Base-by-base conservation (phyloP, 2,329 filamentous ascomycete species). In the Xylaria sp. region DNA sequence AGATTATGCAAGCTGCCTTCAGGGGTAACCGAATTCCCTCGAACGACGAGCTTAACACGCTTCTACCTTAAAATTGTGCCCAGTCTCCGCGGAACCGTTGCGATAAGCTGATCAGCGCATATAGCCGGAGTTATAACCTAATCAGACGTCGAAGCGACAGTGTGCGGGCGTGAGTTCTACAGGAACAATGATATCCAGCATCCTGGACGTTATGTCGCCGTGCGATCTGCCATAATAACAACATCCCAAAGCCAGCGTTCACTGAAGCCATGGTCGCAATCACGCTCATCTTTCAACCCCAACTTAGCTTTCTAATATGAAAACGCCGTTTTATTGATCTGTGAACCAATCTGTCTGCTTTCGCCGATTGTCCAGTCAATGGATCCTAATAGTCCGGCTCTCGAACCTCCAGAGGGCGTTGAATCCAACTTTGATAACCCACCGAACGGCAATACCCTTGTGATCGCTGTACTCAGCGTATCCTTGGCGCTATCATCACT, bases 351-450 rank as follows among this genome's bases (percentile, higher is more conserved):
- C 36, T 43, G 23, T 28, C 15, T 20, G 3, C 25, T 28, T 54
- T 54, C 9, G 33, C 48, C 13, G 25, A 43, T 9, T 20, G 4
- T 36, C 25, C 46, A 23, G 15, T 54, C 52, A 28, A 63, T 63
- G 60, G 62, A 64, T 52, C 62, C 62, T 13, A 62, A 72, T 58
- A 55, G 63, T 3, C 68, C 68, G n/a, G 71, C 71, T 7, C 61
- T 72, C n/a, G 20, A 15, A 12, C 68, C 68, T 18, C 71, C 71
- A 6, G 20, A 52, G 8, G 67, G 67, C 4, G 43, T 72, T 3
- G 31, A 36, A 18, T 60, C 66, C 10, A 62, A 72, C 33, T 63
- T 72, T 10, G 58, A 67, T 8, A 62, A 69, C 25, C 71, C 71
- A 6, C 51, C 68, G 9, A 72, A 71, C 10, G 36, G 54, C 10